Evolutionary conservation across 305 asterid species (phyloP).

Genomic region (Rubia peregrina): DNA sequence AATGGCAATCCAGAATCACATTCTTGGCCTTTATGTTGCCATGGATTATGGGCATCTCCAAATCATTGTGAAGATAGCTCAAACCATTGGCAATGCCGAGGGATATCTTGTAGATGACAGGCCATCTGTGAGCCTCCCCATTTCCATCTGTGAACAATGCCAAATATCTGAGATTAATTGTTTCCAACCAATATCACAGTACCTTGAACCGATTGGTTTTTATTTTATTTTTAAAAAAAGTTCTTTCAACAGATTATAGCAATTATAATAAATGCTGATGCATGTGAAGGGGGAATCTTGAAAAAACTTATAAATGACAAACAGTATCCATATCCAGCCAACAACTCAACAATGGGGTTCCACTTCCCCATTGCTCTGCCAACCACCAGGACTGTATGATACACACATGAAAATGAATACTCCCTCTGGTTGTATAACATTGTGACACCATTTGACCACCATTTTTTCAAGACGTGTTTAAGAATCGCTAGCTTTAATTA

Average conservation of each 20-base stretch:
- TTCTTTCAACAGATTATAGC: too few species aligned
- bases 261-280: too few species aligned
- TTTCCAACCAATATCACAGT: too few species aligned
- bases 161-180: not conserved
- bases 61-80: slow-evolving; percentile 57
- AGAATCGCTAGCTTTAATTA: too few species aligned
- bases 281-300: not conserved
- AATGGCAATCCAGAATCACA: slow-evolving; percentile 46
- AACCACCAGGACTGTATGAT: slow-evolving; percentile 7
- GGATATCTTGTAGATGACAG: slow-evolving; percentile 50
- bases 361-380: slow-evolving; percentile 9
- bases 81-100: slow-evolving; percentile 61
- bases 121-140: slow-evolving; percentile 61
- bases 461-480: too few species aligned
- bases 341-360: slow-evolving; percentile 12
- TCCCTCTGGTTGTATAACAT: too few species aligned
- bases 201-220: not conserved
- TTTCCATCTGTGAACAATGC: slow-evolving; percentile 42
- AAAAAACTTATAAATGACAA: slow-evolving; percentile 10
- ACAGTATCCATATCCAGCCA: slow-evolving; percentile 16
- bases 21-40: slow-evolving; percentile 88
- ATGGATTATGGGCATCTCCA: slow-evolving; percentile 57
- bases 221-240: too few species aligned
- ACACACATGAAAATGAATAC: not conserved
- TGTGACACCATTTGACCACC: too few species aligned